Evolutionary conservation across 2,329 filamentous ascomycete genomes (phyloP), one percentile per base, ranked within the genome.

Genomic region (Fusarium sp.): DNA sequence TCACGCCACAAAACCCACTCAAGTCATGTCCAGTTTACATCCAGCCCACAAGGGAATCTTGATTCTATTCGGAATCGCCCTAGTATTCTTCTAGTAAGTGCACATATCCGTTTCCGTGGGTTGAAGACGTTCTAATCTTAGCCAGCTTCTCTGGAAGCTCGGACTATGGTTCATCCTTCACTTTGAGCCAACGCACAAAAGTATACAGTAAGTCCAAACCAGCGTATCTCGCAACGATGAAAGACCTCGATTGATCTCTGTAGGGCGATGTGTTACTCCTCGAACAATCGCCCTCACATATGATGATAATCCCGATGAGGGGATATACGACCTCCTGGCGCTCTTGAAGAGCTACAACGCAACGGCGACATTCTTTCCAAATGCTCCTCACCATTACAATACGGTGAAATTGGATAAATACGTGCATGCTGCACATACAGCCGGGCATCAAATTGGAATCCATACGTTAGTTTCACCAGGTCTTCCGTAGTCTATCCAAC

Each of bases 401-500:
- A 28, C 51, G 13, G 20, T 17, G 20, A 38, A 18, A 17, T 3
- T 54, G 20, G 32, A 38, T 28, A 38, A 54, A 5, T 54, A 54
- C 14, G 3, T 54, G 1, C 35, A 10, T 13, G 24, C 15, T 26
- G 51, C 51, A 13, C 24, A 54, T 17, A 6, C 2, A 13, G 18
- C 35, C 4, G 51, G 51, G 14, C 51, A 54, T 54, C 51, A 54
- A 17, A 54, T 54, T 12, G 51, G 51, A 22, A 8, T 54, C 2
- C 51, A 54, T 13, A 54, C 51, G 51, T 54, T 4, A 38, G 51
- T 54, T 14, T 18, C 17, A 13, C 15, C 2, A n/a, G 3, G 1
- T 2, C 8, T 3, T 18, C 2, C 5, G 5, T 5, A n/a, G 11
- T 7, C 8, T 10, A 3, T n/a, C 10, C 0, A 4, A 7, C 22